Evolutionary conservation across 139 green algal species (phyloP).

Genomic region (Astrephomene gubernaculifera): DNA sequence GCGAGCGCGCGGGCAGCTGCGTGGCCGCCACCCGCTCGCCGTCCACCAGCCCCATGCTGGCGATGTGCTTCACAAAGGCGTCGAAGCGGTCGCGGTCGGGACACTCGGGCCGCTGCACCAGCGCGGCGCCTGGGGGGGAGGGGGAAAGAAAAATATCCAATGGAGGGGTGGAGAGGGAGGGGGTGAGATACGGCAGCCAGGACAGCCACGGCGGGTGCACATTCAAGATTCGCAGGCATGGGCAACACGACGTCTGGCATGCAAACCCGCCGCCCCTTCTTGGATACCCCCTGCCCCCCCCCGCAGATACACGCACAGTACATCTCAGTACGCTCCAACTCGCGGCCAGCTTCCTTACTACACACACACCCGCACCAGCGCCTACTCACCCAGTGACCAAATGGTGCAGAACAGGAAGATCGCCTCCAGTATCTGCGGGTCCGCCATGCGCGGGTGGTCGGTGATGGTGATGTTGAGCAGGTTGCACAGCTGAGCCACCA

Average conservation of each 20-base stretch:
- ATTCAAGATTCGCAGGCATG: too few relatives aligned
- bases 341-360: too few relatives aligned
- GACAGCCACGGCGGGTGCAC: too few relatives aligned
- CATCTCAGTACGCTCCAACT: too few relatives aligned
- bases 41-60: slow-evolving; percentile 72
- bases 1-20: slow-evolving; percentile 75
- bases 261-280: too few relatives aligned
- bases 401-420: slow-evolving; percentile 82
- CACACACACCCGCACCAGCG: neutral
- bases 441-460: slow-evolving; percentile 62
- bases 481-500: slow-evolving; percentile 82
- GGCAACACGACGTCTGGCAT: too few relatives aligned
- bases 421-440: slow-evolving; percentile 80
- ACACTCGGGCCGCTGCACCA: slow-evolving; percentile 61
- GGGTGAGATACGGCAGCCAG: too few relatives aligned
- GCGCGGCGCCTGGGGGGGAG: slow-evolving; percentile 11
- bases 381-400: slow-evolving; percentile 76
- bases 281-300: too few relatives aligned
- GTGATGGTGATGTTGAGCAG: slow-evolving; percentile 77
- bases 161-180: too few relatives aligned
- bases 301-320: too few relatives aligned
- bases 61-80: slow-evolving; percentile 77
- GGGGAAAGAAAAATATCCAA: neutral
- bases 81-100: slow-evolving; percentile 82
- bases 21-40: slow-evolving; percentile 66